These are phyloP conservation scores for Juncus effusus DNA, from an alignment of 176 grass and related monocot species.

Conservation along the genomic window DNA sequence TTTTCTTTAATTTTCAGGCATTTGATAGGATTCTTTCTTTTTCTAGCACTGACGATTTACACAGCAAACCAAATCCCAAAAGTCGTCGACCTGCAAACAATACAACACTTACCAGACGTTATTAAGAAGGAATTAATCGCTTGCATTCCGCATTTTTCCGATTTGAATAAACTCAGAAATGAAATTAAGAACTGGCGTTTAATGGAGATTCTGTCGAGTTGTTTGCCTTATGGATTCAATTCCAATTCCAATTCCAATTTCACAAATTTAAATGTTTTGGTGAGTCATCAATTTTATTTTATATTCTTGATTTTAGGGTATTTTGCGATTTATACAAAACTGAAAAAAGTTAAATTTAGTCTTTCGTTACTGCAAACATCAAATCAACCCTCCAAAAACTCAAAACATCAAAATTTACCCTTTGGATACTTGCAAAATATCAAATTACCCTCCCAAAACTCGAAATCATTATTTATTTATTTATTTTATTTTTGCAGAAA, in stretches of 20 bases:
- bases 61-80: constrained; percentile 74
- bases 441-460: background rate
- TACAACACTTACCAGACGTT: constrained; percentile 66
- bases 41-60: constrained; percentile 83
- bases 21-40: constrained; percentile 93
- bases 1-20: constrained; percentile 48
- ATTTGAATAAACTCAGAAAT: constrained; percentile 66
- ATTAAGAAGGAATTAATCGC: constrained; percentile 62
- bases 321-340: too few species aligned
- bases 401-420: too few species aligned
- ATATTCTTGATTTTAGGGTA: too few species aligned
- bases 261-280: constrained; percentile 47
- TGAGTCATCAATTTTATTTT: constrained; percentile 31
- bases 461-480: constrained; percentile 21
- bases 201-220: constrained; percentile 57
- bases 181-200: constrained; percentile 70
- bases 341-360: too few species aligned
- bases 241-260: constrained; percentile 48
- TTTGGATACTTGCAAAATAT: background rate
- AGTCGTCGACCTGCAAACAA: constrained; percentile 53
- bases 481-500: constrained; percentile 32
- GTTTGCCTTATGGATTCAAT: constrained; percentile 58
- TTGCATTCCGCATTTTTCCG: constrained; percentile 62
- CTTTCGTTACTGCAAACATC: too few species aligned
- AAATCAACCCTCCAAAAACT: background rate